Evolutionary conservation across 2,329 filamentous ascomycete genomes (phyloP).

Genomic region (Ascochyta viciae-villosae): DNA sequence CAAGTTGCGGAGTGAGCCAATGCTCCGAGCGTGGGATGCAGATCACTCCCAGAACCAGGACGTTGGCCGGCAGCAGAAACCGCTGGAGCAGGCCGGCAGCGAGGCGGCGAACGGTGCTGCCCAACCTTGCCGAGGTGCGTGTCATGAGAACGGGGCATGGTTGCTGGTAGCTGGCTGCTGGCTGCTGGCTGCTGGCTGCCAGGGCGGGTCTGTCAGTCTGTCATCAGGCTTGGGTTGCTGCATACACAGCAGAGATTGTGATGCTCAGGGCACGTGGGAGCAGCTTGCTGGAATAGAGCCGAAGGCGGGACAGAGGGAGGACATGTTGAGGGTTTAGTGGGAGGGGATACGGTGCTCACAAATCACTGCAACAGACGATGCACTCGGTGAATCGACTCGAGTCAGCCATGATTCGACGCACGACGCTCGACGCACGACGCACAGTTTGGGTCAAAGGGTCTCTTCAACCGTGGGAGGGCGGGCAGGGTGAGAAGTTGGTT

Average conservation of each 20-base stretch:
- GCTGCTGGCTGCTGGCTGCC: constrained; percentile 1
- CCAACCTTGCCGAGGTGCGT: constrained; percentile 12
- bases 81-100: constrained; percentile 5
- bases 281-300: not conserved
- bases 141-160: constrained; percentile 12
- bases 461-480: constrained; percentile 1
- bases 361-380: constrained; percentile 2
- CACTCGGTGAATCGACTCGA: constrained; percentile 1
- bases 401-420: constrained; percentile 9
- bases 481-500: not conserved
- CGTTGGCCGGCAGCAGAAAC: constrained; percentile 10
- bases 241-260: not conserved
- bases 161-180: not conserved
- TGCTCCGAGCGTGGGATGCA: constrained; percentile 13
- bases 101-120: constrained; percentile 17
- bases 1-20: constrained; percentile 15
- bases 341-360: not conserved
- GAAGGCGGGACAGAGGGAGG: not conserved
- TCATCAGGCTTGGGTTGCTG: constrained; percentile 1
- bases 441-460: constrained; percentile 7
- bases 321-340: not conserved
- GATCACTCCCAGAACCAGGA: constrained; percentile 11
- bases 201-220: constrained; percentile 4
- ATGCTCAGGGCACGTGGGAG: not conserved
- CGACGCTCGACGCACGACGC: not conserved